Base-by-base conservation (phyloP, 371 early-diverging fungal genomes). In the Conidiobolus incongruus region DNA sequence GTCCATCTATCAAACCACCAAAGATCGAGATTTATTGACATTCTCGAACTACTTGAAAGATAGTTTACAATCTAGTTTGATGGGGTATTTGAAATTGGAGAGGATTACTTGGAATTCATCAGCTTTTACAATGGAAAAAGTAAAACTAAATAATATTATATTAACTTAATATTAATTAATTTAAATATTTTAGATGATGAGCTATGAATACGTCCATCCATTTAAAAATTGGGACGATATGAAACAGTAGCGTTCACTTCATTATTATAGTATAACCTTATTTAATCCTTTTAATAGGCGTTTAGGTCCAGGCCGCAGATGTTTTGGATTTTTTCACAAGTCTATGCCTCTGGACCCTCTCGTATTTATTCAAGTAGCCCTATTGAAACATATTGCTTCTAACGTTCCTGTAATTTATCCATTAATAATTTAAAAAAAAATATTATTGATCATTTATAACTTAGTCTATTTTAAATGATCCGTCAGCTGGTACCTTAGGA, bases 171-270 rank as follows among this genome's bases (percentile, higher is more conserved):
- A 4, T 35, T 31, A 19, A 26, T 29, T 12, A 29, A 26, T 19
- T 38, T 15, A 32, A 28, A n/a, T n/a, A n/a, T n/a, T n/a, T 29
- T 46, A 77, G 75, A 62, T 81, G 23, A 69, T 66, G 11, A 50
- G 65, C 36, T 80, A 86, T 52, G 89, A 88, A 52, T 75, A 79
- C 0, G 87, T 88, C 0, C 89, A 88, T 52, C 66, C 75, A 12
- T 70, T 88, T 22, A 58, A 61, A 44, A 67, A 72, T 11, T 76
- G 78, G 70, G 55, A 68, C 26, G 79, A 77, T 37, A 52, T 88
- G 49, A 81, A 85, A 51, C 74, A 76, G 61, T 53, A n/a, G 44
- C 40, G 24, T n/a, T 1, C 12, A 7, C 20, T 19, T 13, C 7
- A 15, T 31, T 21, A 11, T 7, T n/a, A 16, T 17, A 12, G 11